Evolutionary conservation across 2,329 filamentous ascomycete species (phyloP).

Genomic region (Trichoderma sp.): DNA sequence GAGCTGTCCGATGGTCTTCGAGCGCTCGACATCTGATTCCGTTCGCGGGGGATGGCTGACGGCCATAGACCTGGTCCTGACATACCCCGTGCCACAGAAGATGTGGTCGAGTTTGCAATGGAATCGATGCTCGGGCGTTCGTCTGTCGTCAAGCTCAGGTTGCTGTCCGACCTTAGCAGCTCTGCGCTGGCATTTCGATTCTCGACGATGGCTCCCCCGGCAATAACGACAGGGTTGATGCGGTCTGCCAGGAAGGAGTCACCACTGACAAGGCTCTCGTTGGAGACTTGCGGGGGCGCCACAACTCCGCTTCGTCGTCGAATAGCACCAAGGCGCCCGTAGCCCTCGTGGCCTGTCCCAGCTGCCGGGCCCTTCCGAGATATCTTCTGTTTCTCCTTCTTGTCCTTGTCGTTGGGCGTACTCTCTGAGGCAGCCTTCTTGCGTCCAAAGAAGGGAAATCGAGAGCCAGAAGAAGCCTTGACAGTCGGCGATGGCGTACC

Average conservation of each 20-base stretch:
- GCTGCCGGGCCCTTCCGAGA: constrained; percentile 78
- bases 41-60: constrained; percentile 53
- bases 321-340: constrained; percentile 64
- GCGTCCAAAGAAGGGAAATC: constrained; percentile 78
- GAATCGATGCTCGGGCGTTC: constrained; percentile 49
- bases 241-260: constrained; percentile 64
- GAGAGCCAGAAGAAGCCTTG: constrained; percentile 60
- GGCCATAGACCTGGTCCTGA: constrained; percentile 55
- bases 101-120: constrained; percentile 45
- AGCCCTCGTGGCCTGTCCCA: constrained; percentile 92
- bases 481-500: constrained; percentile 57
- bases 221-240: constrained; percentile 67
- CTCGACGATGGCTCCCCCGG: constrained; percentile 63
- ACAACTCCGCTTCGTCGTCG: constrained; percentile 67
- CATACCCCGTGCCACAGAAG: constrained; percentile 46
- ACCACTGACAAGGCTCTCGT: constrained; percentile 53
- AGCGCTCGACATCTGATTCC: constrained; percentile 30
- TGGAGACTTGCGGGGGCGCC: constrained; percentile 52
- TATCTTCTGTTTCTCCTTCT: constrained; percentile 39
- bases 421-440: constrained; percentile 64
- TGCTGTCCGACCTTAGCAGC: constrained; percentile 53
- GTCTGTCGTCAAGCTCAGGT: constrained; percentile 47
- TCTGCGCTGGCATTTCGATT: constrained; percentile 60
- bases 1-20: constrained; percentile 59
- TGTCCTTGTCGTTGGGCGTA: constrained; percentile 50